Evolutionary conservation across 495 filamentous ascomycete genomes (phyloP).

Genomic region (Podospora comata): DNA sequence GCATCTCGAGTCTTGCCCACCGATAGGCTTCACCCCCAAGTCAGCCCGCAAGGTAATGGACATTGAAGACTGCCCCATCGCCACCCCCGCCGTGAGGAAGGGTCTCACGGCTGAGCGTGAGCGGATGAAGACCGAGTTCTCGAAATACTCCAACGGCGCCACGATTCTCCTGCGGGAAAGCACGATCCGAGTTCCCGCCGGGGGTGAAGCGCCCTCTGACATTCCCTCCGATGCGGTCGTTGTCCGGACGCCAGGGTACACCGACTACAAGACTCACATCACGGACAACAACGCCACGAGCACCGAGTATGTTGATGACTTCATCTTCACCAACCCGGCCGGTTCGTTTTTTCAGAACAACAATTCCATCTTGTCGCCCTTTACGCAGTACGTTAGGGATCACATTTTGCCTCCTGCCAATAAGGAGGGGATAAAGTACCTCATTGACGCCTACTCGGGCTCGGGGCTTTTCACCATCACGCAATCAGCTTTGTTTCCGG

Average conservation of each 20-base stretch:
- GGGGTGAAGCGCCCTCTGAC: slow-evolving; percentile 13
- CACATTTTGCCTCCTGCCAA: slow-evolving; percentile 59
- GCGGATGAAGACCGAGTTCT: slow-evolving; percentile 64
- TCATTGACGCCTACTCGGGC: slow-evolving; percentile 96
- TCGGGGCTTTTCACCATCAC: slow-evolving; percentile 96
- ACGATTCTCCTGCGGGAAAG: slow-evolving; percentile 86
- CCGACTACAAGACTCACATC: slow-evolving; percentile 79
- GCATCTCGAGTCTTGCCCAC: slow-evolving; percentile 54
- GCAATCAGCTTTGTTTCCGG: slow-evolving; percentile 71
- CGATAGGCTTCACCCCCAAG: slow-evolving; percentile 90
- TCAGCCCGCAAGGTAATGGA: slow-evolving; percentile 69
- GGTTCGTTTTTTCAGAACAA: slow-evolving; percentile 99
- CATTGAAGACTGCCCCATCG: slow-evolving; percentile 96
- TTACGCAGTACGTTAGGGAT: slow-evolving; percentile 86
- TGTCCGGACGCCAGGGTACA: slow-evolving; percentile 39
- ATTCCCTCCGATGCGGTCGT: not conserved
- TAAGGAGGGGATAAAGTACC: slow-evolving; percentile 60
- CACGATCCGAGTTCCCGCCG: slow-evolving; percentile 65
- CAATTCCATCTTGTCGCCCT: slow-evolving; percentile 90
- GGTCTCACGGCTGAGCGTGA: slow-evolving; percentile 73
- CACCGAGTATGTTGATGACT: slow-evolving; percentile 83
- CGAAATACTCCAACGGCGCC: slow-evolving; percentile 72
- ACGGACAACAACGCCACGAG: slow-evolving; percentile 76
- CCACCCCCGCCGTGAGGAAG: slow-evolving; percentile 73
- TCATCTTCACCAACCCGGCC: slow-evolving; percentile 83